Percentiles rank a stretch among this genome's conserved stretches.
These are phyloP conservation scores for Salinomyces thailandicus DNA, from an alignment of 2,329 filamentous ascomycete species.

Conservation along the genomic window DNA sequence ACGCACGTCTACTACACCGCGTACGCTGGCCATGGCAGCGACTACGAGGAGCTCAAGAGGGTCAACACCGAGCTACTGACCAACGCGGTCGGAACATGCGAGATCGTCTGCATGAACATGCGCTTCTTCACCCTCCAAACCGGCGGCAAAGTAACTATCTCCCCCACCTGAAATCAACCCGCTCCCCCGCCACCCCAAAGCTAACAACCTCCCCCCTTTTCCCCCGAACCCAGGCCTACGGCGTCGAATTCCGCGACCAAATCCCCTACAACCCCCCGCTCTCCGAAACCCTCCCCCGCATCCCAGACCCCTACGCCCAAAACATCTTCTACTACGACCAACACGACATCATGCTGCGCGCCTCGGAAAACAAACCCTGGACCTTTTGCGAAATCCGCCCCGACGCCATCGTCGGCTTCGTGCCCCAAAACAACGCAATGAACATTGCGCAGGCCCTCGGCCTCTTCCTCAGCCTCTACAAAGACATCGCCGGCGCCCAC, in stretches of 20 bases:
- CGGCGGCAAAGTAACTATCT: slow-evolving; percentile 27
- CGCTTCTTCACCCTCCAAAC: slow-evolving; percentile 31
- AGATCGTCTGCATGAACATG: slow-evolving; percentile 24
- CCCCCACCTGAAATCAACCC: too few relatives aligned
- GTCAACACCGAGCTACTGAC: slow-evolving; percentile 10
- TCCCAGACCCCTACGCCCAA: slow-evolving; percentile 21
- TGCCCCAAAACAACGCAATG: slow-evolving; percentile 29
- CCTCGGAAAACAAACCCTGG: slow-evolving; percentile 25
- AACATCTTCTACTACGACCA: slow-evolving; percentile 31
- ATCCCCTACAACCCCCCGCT: slow-evolving; percentile 28
- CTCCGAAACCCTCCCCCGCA: slow-evolving; percentile 22
- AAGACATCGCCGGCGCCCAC: slow-evolving; percentile 26
- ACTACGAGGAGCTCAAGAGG: slow-evolving; percentile 10
- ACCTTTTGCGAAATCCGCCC: slow-evolving; percentile 30
- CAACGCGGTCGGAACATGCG: slow-evolving; percentile 12
- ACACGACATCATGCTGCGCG: slow-evolving; percentile 26
- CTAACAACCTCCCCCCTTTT: too few relatives aligned
- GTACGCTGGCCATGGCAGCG: slow-evolving; percentile 10
- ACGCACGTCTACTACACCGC: slow-evolving; percentile 35
- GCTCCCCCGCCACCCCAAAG: too few relatives aligned
- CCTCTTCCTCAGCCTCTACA: slow-evolving; percentile 27
- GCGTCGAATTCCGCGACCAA: slow-evolving; percentile 33
- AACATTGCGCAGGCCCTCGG: slow-evolving; percentile 25
- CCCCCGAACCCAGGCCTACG: too few relatives aligned
- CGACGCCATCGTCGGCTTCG: slow-evolving; percentile 31